A percentile compares a stretch with the other conserved stretches of the same genome.
Conservation (phyloP, 2,329 filamentous ascomycete genomes). For the Byssothecium circinans region DNA sequence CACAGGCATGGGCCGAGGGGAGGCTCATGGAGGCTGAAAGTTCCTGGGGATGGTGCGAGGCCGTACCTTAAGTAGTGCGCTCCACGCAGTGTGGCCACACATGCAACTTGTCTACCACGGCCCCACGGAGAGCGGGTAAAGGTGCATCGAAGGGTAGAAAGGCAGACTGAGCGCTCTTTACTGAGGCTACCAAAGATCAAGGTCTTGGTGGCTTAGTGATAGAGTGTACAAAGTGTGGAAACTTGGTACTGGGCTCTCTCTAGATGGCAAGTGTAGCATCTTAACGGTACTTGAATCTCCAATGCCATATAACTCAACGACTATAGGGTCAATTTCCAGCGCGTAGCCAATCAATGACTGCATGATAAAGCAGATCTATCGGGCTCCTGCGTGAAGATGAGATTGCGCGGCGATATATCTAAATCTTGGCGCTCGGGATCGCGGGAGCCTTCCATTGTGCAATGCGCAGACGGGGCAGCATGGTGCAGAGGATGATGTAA, state of each 20-base stretch:
- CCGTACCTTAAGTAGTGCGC: constrained; percentile 18
- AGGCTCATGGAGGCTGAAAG: constrained; percentile 10
- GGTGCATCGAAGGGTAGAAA: constrained; percentile 13
- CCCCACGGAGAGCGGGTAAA: constrained; percentile 21
- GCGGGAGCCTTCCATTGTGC: not conserved
- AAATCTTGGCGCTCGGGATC: not conserved
- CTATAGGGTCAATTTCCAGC: constrained; percentile 1
- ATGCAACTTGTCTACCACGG: constrained; percentile 7
- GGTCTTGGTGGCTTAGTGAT: constrained; percentile 8
- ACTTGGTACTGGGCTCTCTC: constrained; percentile 17
- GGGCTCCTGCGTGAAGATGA: not conserved
- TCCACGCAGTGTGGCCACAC: constrained; percentile 6
- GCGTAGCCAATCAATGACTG: constrained; percentile 3
- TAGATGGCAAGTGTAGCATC: constrained; percentile 9
- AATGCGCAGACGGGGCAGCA: not conserved
- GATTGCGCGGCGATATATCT: not conserved
- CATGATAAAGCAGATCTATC: constrained; percentile 5
- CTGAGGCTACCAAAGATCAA: constrained; percentile 5
- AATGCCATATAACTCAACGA: constrained; percentile 9
- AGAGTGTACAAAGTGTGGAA: constrained; percentile 11
- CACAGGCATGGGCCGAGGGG: constrained; percentile 2
- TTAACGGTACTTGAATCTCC: constrained; percentile 5
- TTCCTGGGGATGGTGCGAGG: not conserved
- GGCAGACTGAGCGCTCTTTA: constrained; percentile 6
- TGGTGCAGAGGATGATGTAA: not conserved